Percentiles rank a stretch among this genome's conserved stretches.
phyloP scores from a whole-genome alignment of 257 asterid species.

The Thymus quinquecostatus region DNA sequence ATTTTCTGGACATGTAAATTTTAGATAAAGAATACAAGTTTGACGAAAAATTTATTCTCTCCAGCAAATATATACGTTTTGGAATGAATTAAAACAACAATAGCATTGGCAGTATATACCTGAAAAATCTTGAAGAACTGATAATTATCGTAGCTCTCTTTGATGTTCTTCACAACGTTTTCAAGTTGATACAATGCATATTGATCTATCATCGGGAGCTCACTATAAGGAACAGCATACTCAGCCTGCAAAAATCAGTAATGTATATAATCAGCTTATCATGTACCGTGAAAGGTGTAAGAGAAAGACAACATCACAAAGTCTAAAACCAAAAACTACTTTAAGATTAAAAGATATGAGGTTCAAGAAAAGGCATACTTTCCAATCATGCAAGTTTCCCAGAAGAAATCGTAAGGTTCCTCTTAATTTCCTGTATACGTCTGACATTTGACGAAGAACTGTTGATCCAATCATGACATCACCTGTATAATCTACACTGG shows the following conservation, averaged over 20 bases:
- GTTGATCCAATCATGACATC: slow-evolving; percentile 85
- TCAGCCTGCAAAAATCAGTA: slow-evolving; percentile 55
- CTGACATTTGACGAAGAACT: slow-evolving; percentile 97
- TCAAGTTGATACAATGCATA: slow-evolving; percentile 90
- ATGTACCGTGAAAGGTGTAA: background rate
- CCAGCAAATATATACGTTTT: background rate
- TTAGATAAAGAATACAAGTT: no score
- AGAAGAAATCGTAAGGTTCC: slow-evolving; percentile 96
- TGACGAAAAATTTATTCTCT: background rate
- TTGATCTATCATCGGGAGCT: slow-evolving; percentile 87
- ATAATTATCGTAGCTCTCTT: slow-evolving; percentile 81
- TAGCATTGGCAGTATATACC: slow-evolving; percentile 46
- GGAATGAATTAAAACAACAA: background rate
- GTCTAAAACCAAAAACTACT: background rate
- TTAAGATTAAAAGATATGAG: slow-evolving; percentile 17
- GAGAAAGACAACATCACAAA: background rate
- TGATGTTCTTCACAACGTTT: slow-evolving; percentile 70
- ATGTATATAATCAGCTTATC: background rate
- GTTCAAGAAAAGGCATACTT: slow-evolving; percentile 54
- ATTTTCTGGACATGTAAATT: background rate
- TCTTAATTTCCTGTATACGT: slow-evolving; percentile 85
- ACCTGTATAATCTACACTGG: slow-evolving; percentile 93
- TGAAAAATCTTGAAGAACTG: slow-evolving; percentile 96
- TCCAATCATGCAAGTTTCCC: slow-evolving; percentile 97
- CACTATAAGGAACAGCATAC: slow-evolving; percentile 68